Conservation (phyloP, 73 alveolate genomes). For the Stentor roeselii region DNA sequence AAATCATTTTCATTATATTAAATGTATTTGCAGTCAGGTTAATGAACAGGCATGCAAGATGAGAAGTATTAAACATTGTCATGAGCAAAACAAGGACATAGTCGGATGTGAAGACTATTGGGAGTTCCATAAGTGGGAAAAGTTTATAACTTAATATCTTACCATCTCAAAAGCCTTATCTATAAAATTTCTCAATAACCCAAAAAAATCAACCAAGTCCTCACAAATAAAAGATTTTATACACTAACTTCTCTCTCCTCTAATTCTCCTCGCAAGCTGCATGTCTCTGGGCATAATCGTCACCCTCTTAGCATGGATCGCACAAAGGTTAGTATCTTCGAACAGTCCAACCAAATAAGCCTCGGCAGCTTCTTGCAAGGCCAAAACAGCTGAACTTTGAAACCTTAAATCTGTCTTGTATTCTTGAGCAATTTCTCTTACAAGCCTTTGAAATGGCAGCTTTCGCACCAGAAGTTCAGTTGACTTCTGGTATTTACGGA, state of each 20-base stretch:
- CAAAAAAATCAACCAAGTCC: too few relatives aligned
- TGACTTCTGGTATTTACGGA: constrained; percentile 74
- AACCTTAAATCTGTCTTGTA: constrained; percentile 69
- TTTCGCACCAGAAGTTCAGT: constrained; percentile 78
- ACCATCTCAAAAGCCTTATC: too few relatives aligned
- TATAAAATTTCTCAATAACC: too few relatives aligned
- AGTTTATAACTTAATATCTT: too few relatives aligned
- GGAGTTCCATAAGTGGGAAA: too few relatives aligned
- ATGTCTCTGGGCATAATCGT: constrained; percentile 77
- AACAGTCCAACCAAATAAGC: constrained; percentile 66
- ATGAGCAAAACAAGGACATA: too few relatives aligned
- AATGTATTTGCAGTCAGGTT: too few relatives aligned
- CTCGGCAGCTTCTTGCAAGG: constrained; percentile 85
- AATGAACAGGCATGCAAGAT: too few relatives aligned
- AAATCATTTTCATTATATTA: too few relatives aligned
- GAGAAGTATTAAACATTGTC: too few relatives aligned
- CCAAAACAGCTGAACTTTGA: constrained; percentile 66
- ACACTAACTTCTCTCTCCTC: constrained; percentile 54
- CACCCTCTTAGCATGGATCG: constrained; percentile 82
- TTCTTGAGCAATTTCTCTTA: constrained; percentile 74
- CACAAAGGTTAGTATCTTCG: constrained; percentile 81
- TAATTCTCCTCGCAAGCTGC: constrained; percentile 76
- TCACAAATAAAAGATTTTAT: too few relatives aligned
- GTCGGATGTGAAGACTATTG: too few relatives aligned
- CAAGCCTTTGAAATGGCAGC: constrained; percentile 84